Conservation (phyloP, 345 rosid genomes). For the Lenwebbia sp. region DNA sequence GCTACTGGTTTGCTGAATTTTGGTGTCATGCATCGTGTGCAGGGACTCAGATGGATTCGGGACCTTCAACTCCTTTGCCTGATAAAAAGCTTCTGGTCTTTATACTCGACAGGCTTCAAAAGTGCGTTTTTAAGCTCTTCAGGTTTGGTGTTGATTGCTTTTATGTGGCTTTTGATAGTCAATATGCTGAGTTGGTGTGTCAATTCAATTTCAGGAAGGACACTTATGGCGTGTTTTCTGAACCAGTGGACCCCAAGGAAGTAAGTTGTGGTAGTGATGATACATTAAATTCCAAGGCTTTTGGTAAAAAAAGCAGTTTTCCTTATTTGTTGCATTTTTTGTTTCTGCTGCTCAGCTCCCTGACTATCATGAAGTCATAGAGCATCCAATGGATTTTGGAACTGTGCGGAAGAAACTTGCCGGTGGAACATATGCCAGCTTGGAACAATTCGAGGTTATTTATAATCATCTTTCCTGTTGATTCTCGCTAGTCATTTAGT, state of each 20-base stretch:
- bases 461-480: background rate
- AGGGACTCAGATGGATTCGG: slow-evolving; percentile 22
- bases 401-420: slow-evolving; percentile 60
- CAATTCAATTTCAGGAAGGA: slow-evolving; percentile 46
- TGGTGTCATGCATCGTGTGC: background rate
- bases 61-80: slow-evolving; percentile 38
- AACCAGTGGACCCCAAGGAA: slow-evolving; percentile 66
- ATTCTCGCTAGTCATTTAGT: background rate
- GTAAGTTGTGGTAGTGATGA: slow-evolving; percentile 18
- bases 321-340: background rate
- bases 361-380: slow-evolving; percentile 66
- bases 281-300: background rate
- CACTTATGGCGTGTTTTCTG: slow-evolving; percentile 56
- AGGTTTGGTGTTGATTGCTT: slow-evolving; percentile 6
- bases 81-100: slow-evolving; percentile 42
- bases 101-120: slow-evolving; percentile 56
- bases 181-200: slow-evolving; percentile 2
- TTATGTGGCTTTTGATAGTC: slow-evolving; percentile 6
- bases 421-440: slow-evolving; percentile 35
- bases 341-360: slow-evolving; percentile 53
- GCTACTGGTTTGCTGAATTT: background rate
- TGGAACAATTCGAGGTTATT: slow-evolving; percentile 84
- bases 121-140: slow-evolving; percentile 22
- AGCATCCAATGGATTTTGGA: slow-evolving; percentile 83
- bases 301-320: background rate